These are phyloP conservation scores for Ilex paraguariensis DNA, from an alignment of 305 asterid genomes.

Conservation along the genomic window DNA sequence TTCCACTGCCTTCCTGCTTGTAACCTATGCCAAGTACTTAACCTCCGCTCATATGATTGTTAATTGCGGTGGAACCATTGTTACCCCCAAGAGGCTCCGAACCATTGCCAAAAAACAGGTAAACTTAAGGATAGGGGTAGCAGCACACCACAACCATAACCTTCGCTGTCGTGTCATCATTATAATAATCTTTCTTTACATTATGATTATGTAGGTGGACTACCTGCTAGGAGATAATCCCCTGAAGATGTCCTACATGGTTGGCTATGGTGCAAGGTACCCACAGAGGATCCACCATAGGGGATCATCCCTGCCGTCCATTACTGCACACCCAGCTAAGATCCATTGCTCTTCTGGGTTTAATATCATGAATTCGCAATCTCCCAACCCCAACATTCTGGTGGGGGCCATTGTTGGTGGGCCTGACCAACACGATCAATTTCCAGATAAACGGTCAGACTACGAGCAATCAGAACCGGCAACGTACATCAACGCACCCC, in stretches of 20 bases:
- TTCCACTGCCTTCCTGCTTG: slow-evolving; percentile 78
- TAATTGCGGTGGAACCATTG: slow-evolving; percentile 64
- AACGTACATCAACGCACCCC: slow-evolving; percentile 91
- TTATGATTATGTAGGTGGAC: slow-evolving; percentile 50
- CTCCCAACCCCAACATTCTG: slow-evolving; percentile 75
- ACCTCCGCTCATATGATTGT: slow-evolving; percentile 66
- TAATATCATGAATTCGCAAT: slow-evolving; percentile 44
- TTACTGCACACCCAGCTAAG: slow-evolving; percentile 53
- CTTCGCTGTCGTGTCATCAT: too few relatives aligned
- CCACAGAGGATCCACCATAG: slow-evolving; percentile 89
- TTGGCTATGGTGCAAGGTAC: slow-evolving; percentile 79
- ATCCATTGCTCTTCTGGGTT: slow-evolving; percentile 77
- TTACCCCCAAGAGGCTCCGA: slow-evolving; percentile 70
- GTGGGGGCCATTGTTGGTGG: slow-evolving; percentile 90
- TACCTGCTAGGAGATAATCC: slow-evolving; percentile 90
- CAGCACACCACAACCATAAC: too few relatives aligned
- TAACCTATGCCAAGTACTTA: slow-evolving; percentile 87
- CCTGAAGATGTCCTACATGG: slow-evolving; percentile 85
- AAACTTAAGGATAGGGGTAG: too few relatives aligned
- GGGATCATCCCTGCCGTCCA: slow-evolving; percentile 88
- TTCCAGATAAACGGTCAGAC: slow-evolving; percentile 79
- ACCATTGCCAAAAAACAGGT: slow-evolving; percentile 81
- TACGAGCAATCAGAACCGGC: slow-evolving; percentile 97
- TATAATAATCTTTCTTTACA: background rate
- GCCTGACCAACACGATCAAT: slow-evolving; percentile 76